Conservation (phyloP, 768 basidiomycete species). For the Naganishia antarctica region DNA sequence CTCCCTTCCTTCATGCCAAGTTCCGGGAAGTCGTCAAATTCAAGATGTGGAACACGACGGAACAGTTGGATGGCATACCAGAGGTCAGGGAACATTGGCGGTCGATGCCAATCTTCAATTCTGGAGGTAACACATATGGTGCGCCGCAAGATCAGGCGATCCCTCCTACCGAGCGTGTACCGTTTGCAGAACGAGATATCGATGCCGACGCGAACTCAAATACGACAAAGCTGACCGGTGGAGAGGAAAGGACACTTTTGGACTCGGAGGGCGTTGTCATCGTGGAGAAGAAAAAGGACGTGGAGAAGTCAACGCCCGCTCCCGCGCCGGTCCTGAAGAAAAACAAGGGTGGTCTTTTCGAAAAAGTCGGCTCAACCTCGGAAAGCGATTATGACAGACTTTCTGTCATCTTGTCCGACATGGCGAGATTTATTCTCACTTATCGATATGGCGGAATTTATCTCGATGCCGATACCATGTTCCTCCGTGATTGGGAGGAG, state of each 20-base stretch:
- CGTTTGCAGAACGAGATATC: constrained; percentile 33
- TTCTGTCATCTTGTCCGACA: constrained; percentile 89
- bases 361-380: constrained; percentile 84
- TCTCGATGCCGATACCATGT: constrained; percentile 91
- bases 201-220: constrained; percentile 30
- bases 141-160: constrained; percentile 31
- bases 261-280: constrained; percentile 27
- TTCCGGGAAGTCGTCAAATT: constrained; percentile 91
- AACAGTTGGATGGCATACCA: constrained; percentile 83
- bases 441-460: constrained; percentile 96
- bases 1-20: constrained; percentile 85
- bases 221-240: neutral
- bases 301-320: constrained; percentile 20
- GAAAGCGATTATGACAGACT: constrained; percentile 80
- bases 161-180: constrained; percentile 28
- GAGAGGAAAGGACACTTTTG: constrained; percentile 10
- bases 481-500: constrained; percentile 97
- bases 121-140: constrained; percentile 47
- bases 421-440: constrained; percentile 95
- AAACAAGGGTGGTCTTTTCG: constrained; percentile 58
- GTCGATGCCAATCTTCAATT: constrained; percentile 73
- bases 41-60: constrained; percentile 97
- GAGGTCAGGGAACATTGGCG: constrained; percentile 91
- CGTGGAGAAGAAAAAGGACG: constrained; percentile 50
- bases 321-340: constrained; percentile 33